Base-by-base conservation (phyloP, 805 yeast genomes). In the Saccharomycopsis microspora region DNA sequence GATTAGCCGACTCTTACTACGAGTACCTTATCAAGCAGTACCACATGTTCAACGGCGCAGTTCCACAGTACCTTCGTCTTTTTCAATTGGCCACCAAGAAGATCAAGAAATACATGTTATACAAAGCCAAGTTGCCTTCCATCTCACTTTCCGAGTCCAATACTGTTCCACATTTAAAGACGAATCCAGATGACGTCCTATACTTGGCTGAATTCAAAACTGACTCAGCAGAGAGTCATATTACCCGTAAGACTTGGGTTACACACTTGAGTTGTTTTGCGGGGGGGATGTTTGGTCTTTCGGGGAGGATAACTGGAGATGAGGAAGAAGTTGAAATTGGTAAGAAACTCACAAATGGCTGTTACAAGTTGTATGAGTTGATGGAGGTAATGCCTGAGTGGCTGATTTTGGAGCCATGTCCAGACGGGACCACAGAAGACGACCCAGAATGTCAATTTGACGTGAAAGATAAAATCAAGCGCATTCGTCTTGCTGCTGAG, bases 241-340 rank as follows among this genome's bases (percentile, higher is more conserved):
- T 37, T 53, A 50, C n/a, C n/a, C 50, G 41, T 43, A 36, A 50
- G 34, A 51, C 52, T 39, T 42, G 46, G 45, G 42, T 70, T 66
- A 63, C 70, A 32, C 78, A 74, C 51, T 60, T 74, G 42, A 58
- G 72, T 5, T 78, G 83, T 55, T 74, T 71, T 48, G 62, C 74
- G 3, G 81, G 80, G 10, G 76, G 80, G 2, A 74, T 73, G 69
- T 63, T 71, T 55, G 74, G 74, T 0, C 56, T 76, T 30, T 76
- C 75, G 1, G 64, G 75, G 4, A 68, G 62, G 42, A 47, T 74
- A 1, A 50, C 29, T 29, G 41, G 27, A 4, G 47, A 54, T 36
- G 54, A 59, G 3, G 59, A 57, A 32, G 71, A 71, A 49, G 50
- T 69, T 43, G 61, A 61, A 9, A 50, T 64, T n/a, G 81, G 75